Evolutionary conservation across 192 early-diverging fungal species (phyloP), one percentile per base, ranked within the genome.

Genomic region (Dimargaris xerosporica): DNA sequence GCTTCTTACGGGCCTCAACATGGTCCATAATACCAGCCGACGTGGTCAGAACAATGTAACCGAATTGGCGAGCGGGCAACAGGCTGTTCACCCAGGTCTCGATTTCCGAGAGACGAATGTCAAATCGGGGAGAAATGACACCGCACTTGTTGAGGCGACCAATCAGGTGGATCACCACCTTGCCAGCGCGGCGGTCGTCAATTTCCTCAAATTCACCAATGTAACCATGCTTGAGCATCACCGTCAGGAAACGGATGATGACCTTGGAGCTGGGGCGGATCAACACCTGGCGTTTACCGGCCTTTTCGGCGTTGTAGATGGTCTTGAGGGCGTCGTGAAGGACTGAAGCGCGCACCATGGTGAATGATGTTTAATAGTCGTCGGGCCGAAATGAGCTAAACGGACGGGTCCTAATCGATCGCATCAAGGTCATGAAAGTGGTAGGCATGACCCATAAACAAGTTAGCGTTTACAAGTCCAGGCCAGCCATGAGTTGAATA

Each of bases 91-190:
- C 85, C 92, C 91, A 96, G 79, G 90, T 93, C 80, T 98, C 96
- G 66, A 98, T 79, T 67, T 94, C 89, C 69, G 79, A 73, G 65
- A 91, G 76, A 85, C 93, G 89, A 78, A 98, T 83, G 79, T 94
- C 91, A 85, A 96, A 98, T 69, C 96, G 91, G 68, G 96, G 93
- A 44, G 91, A 94, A 77, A 96, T 96, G 74, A 95, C 95, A 80
- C 93, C 92, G 80, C 91, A 95, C 85, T 98, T 98, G 91, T 98
- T 98, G 68, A 98, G 77, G 70, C 96, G 93, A 68, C 96, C 93
- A 69, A 87, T 92, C 64, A 98, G 88, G 80, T 98, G 96, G 69
- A 98, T 84, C 50, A 98, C 90, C 66, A 98, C 92, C 88, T 96
- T 96, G 75, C 91, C 92, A 66, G 88, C 85, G 67, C 92, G 91